These are phyloP conservation scores for Pseudofabraea citricarpa DNA, from an alignment of 2,329 filamentous ascomycete genomes.

Conservation along the genomic window DNA sequence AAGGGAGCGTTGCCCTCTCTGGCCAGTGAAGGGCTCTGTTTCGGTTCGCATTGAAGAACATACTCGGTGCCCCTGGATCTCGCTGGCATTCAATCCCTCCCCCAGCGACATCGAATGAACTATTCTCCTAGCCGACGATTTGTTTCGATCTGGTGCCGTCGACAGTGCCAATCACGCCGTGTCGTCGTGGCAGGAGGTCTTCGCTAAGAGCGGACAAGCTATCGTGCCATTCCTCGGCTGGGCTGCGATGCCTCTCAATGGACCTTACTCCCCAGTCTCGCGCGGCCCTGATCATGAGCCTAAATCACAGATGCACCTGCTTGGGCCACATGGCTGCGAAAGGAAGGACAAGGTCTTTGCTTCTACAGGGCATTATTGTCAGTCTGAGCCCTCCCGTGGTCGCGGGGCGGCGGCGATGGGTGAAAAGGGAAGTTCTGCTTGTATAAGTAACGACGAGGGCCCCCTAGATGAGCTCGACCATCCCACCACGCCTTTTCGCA, in stretches of 20 bases:
- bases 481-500: background rate
- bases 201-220: background rate
- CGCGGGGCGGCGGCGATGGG: background rate
- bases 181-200: background rate
- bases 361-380: constrained; percentile 5
- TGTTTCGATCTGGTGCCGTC: background rate
- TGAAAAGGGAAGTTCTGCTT: background rate
- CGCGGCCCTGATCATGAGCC: constrained; percentile 16
- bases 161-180: background rate
- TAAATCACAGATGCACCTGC: constrained; percentile 10
- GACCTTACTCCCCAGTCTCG: constrained; percentile 7
- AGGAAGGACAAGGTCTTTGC: constrained; percentile 10
- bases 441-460: constrained; percentile 13
- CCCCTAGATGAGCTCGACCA: background rate
- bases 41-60: background rate
- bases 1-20: background rate
- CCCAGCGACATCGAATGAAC: constrained; percentile 2
- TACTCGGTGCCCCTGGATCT: background rate
- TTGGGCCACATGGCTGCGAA: constrained; percentile 14
- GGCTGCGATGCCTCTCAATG: constrained; percentile 8
- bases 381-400: constrained; percentile 2
- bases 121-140: background rate
- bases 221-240: constrained; percentile 12
- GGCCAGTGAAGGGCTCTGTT: background rate
- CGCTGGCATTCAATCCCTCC: background rate